Evolutionary conservation across 345 rosid genomes (phyloP).

Genomic region (Populus davidiana): DNA sequence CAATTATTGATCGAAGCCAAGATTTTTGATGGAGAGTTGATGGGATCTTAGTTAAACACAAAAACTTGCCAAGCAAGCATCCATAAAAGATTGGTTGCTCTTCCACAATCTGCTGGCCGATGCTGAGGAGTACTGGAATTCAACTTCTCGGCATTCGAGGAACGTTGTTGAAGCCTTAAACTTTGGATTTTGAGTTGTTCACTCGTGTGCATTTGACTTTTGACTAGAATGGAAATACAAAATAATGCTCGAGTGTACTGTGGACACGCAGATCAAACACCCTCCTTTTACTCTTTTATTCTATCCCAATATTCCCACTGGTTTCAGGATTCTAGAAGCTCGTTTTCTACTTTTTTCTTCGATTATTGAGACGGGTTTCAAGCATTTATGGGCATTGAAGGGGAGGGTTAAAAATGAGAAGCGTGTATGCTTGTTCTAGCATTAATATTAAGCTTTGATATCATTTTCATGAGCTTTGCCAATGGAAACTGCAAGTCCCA

Average conservation of each 20-base stretch:
- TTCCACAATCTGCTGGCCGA: slow-evolving; percentile 3
- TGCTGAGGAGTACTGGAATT: slow-evolving; percentile 22
- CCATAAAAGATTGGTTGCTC: neutral
- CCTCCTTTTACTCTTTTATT: slow-evolving; percentile 7
- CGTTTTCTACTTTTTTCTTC: neutral
- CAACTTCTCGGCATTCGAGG: slow-evolving; percentile 41
- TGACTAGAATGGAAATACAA: slow-evolving; percentile 20
- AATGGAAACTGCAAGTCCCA: slow-evolving; percentile 52
- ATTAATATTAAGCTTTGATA: slow-evolving; percentile 1
- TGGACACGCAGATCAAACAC: slow-evolving; percentile 16
- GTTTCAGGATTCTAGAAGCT: slow-evolving; percentile 28
- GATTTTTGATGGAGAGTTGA: too few species aligned
- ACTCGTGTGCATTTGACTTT: slow-evolving; percentile 53
- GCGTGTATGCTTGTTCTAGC: slow-evolving; percentile 8
- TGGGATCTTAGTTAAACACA: too few species aligned
- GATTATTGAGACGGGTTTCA: slow-evolving; percentile 27
- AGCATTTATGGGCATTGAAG: slow-evolving; percentile 28
- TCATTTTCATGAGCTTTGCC: slow-evolving; percentile 11
- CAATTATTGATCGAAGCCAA: too few species aligned
- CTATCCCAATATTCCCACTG: slow-evolving; percentile 12
- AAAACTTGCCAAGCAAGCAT: too few species aligned
- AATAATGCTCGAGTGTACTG: neutral
- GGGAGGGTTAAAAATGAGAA: slow-evolving; percentile 3
- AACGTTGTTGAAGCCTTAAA: slow-evolving; percentile 47
- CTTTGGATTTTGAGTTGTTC: slow-evolving; percentile 30